Percentiles rank a stretch among this genome's conserved stretches.
phyloP scores from a whole-genome alignment of 441 rosid species.

The Pelargonium myrrhifolium region DNA sequence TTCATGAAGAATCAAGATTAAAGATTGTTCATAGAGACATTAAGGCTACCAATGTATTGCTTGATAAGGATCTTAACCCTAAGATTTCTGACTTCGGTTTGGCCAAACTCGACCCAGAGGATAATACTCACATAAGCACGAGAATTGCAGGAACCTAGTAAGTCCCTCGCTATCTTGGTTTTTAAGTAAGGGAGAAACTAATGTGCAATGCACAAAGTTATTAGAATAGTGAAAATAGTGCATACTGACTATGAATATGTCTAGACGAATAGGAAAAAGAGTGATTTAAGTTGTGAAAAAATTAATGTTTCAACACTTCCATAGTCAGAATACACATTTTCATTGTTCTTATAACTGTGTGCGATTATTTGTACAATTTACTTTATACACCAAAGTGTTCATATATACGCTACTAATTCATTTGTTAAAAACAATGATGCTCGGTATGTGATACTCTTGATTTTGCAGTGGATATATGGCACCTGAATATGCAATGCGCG shows the following conservation, averaged over 20 bases:
- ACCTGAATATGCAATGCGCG: background rate
- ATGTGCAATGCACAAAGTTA: too few relatives aligned
- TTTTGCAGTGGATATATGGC: background rate
- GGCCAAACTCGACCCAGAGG: constrained; percentile 74
- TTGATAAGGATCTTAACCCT: constrained; percentile 53
- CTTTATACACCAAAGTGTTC: too few relatives aligned
- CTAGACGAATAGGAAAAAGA: too few relatives aligned
- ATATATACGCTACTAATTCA: background rate
- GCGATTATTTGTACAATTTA: too few relatives aligned
- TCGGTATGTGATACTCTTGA: too few relatives aligned
- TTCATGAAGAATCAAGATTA: constrained; percentile 61
- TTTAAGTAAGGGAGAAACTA: too few relatives aligned
- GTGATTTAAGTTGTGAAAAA: too few relatives aligned
- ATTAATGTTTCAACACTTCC: too few relatives aligned
- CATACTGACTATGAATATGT: too few relatives aligned
- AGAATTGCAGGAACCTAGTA: constrained; percentile 73
- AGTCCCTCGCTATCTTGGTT: constrained; percentile 13
- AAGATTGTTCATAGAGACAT: constrained; percentile 77
- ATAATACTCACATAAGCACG: constrained; percentile 73
- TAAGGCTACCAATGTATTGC: constrained; percentile 72
- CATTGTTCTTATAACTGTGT: too few relatives aligned
- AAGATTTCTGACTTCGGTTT: constrained; percentile 80
- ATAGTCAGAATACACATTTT: too few relatives aligned
- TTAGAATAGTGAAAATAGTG: too few relatives aligned
- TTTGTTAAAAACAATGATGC: background rate